Conservation (phyloP, 768 basidiomycete species). For the Lactarius indigo region DNA sequence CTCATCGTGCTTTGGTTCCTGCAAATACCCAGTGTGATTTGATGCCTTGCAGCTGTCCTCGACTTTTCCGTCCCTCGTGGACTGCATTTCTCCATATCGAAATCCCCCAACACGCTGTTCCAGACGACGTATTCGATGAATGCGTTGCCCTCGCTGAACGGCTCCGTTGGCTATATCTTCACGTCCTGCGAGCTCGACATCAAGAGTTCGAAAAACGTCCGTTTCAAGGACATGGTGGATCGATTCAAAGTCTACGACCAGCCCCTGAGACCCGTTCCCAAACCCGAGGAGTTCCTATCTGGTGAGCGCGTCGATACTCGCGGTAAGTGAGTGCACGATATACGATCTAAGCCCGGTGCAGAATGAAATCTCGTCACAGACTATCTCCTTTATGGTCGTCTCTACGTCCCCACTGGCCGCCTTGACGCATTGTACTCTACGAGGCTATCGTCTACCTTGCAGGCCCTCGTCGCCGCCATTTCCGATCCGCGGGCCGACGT, state of each 20-base stretch:
- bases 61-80: constrained; percentile 88
- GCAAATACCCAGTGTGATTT: neutral
- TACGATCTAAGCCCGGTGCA: neutral
- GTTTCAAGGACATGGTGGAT: constrained; percentile 87
- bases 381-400: constrained; percentile 88
- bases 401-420: constrained; percentile 85
- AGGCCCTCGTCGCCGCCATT: constrained; percentile 81
- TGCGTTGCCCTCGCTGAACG: constrained; percentile 88
- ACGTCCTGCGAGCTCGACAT: constrained; percentile 80
- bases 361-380: constrained; percentile 44
- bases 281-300: constrained; percentile 76
- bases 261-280: constrained; percentile 73
- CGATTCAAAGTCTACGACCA: constrained; percentile 81
- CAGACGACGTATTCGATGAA: constrained; percentile 91
- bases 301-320: constrained; percentile 74
- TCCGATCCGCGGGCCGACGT: constrained; percentile 66
- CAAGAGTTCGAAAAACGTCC: constrained; percentile 63
- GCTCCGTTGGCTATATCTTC: constrained; percentile 91
- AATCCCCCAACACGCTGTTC: constrained; percentile 85
- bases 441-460: constrained; percentile 71
- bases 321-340: constrained; percentile 46
- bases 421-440: constrained; percentile 89
- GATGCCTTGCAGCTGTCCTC: constrained; percentile 60
- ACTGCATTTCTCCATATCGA: constrained; percentile 74
- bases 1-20: neutral